phyloP scores from a whole-genome alignment of 1,284 basidiomycete genomes.

The Irpex lacteus region DNA sequence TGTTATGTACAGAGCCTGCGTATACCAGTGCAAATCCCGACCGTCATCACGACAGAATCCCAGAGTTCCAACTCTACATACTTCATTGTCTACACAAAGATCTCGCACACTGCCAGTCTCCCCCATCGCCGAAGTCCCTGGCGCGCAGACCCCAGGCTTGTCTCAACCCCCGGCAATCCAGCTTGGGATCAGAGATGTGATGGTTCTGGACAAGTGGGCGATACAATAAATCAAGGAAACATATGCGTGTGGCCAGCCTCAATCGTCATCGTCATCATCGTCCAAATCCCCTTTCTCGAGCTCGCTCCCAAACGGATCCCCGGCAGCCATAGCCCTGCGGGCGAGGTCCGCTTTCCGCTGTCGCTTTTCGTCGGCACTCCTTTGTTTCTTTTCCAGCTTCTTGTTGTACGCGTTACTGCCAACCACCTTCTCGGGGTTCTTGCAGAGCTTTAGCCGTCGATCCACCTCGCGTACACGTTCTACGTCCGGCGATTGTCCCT shows the following conservation, averaged over 20 bases:
- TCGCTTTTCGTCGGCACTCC: conserved; percentile 62
- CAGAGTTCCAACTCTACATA: background rate
- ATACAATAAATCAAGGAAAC: too few relatives aligned
- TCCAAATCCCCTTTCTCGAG: conserved; percentile 38
- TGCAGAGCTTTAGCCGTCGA: conserved; percentile 78
- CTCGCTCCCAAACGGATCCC: conserved; percentile 68
- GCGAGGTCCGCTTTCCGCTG: conserved; percentile 59
- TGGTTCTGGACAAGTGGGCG: background rate
- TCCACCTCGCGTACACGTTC: conserved; percentile 86
- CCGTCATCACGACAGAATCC: background rate
- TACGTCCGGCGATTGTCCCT: conserved; percentile 71
- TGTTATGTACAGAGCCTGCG: background rate
- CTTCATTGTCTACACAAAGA: background rate
- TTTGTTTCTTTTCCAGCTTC: conserved; percentile 63
- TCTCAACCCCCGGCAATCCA: background rate
- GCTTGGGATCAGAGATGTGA: background rate
- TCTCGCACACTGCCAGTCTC: background rate
- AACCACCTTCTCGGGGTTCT: conserved; percentile 91
- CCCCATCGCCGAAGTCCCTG: background rate
- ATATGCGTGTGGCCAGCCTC: background rate
- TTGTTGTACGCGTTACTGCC: conserved; percentile 78
- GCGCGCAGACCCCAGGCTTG: background rate
- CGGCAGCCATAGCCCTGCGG: conserved; percentile 46
- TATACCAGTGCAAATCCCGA: background rate
- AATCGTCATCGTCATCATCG: conserved; percentile 46